Evolutionary conservation across 1,284 basidiomycete species (phyloP), one percentile per base, ranked within the genome.

Genomic region (Malassezia psittaci): DNA sequence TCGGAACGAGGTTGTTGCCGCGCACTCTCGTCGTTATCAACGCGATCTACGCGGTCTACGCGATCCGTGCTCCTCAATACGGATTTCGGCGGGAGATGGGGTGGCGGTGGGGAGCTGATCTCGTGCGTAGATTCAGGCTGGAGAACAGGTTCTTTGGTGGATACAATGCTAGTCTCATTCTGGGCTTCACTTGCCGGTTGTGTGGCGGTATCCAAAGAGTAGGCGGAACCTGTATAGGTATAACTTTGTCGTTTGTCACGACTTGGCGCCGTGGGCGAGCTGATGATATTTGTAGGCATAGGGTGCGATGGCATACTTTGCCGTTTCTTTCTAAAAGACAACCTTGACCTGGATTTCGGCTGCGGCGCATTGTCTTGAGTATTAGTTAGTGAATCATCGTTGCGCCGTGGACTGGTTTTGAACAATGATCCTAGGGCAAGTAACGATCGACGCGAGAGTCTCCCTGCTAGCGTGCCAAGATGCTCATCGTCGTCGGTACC

Each of bases 371-470:
- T 29, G 33, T 48, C 47, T 15, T 24, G 18, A 11, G 3, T 5
- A 19, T 13, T 29, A 1, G 19, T 29, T 29, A 29, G 24, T 29
- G 24, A 29, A 16, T 37, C 33, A 12, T 47, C 47, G 8, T 35
- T 10, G 24, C 55, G 55, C 29, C 46, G 44, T 6, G 55, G 55
- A 24, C 54, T 57, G 34, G 45, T 12, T 38, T 57, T 57, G 29
- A 57, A 57, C 32, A 57, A 29, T 8, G 29, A 34, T 29, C 51
- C 38, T 12, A 57, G 39, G 16, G 55, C 55, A 19, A 42, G 34
- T 13, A 57, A 45, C 21, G 55, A 57, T 24, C 55, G 49, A 18
- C 55, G 55, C 37, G 55, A 57, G 13, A 57, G 51, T 16, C 55
- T 50, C 7, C 55, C 55, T 1, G 55, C 55, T 5, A 57, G 35